Evolutionary conservation across 345 rosid species (phyloP).

Genomic region (Toxicodendron radicans): DNA sequence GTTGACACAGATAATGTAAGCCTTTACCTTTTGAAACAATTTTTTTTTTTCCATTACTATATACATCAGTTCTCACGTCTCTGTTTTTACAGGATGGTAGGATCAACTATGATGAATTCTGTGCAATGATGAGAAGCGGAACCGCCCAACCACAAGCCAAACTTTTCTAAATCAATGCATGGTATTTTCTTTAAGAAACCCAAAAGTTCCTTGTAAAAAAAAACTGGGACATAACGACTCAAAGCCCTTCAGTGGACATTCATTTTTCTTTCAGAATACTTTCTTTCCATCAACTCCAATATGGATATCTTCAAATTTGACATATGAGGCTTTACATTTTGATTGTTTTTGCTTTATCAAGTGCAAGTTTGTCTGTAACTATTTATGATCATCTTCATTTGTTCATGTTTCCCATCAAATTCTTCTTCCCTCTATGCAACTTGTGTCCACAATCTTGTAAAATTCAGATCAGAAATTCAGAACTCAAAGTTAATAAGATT

Average conservation of each 20-base stretch:
- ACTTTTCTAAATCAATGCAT: conserved; percentile 36
- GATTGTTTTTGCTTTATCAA: neutral
- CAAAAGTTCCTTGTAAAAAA: conserved; percentile 2
- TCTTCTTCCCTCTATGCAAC: neutral
- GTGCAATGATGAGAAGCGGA: conserved; percentile 88
- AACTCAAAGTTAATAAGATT: no score
- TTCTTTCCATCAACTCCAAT: neutral
- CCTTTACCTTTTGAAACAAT: neutral
- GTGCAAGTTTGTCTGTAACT: neutral
- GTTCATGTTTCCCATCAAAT: neutral
- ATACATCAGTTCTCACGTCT: neutral
- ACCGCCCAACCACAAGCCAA: conserved; percentile 51
- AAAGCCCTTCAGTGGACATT: neutral
- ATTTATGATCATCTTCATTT: neutral
- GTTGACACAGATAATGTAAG: conserved; percentile 87
- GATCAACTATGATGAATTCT: conserved; percentile 82
- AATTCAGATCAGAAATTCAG: no score
- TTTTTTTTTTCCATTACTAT: neutral
- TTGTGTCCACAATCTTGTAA: no score
- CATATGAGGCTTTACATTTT: neutral
- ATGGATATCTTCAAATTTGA: neutral
- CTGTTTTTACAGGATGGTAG: conserved; percentile 65
- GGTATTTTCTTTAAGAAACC: neutral
- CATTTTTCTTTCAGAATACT: conserved; percentile 1
- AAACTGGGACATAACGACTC: neutral